A percentile compares a stretch with the other conserved stretches of the same genome.
These are phyloP conservation scores for Apiotrichum mycotoxinovorans DNA, from an alignment of 1,284 basidiomycete species.

Conservation along the genomic window DNA sequence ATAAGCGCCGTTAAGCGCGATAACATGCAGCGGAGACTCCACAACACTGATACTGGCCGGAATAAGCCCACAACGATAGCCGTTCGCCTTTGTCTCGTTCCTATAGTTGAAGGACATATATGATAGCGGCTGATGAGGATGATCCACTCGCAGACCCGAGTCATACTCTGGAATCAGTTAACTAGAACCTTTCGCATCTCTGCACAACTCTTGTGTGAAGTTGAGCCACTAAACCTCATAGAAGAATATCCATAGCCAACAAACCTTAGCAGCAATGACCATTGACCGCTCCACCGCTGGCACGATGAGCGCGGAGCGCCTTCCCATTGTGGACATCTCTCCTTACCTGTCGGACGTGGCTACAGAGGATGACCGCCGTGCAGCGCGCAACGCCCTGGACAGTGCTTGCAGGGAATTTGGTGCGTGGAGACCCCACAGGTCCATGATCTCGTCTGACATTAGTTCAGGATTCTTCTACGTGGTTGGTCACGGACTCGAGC, in stretches of 20 bases:
- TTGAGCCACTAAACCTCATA: background rate
- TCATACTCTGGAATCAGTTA: no score
- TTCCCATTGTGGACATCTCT: conserved; percentile 1
- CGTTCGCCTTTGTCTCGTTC: no score
- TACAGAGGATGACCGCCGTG: background rate
- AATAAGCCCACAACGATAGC: no score
- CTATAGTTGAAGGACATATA: no score
- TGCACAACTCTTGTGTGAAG: no score
- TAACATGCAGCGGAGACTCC: no score
- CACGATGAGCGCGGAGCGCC: conserved; percentile 4
- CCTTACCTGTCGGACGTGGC: background rate
- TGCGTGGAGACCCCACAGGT: background rate
- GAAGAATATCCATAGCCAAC: background rate
- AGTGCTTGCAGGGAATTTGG: conserved; percentile 26
- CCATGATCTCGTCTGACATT: no score
- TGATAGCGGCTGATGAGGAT: no score
- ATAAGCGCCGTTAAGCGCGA: no score
- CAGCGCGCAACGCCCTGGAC: conserved; percentile 13
- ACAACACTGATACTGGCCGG: no score
- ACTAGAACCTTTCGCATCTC: no score
- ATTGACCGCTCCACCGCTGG: conserved; percentile 14
- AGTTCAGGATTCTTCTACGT: conserved; percentile 29
- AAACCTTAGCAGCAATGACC: conserved; percentile 20
- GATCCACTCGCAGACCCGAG: no score
- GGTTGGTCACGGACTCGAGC: conserved; percentile 26